Base-by-base conservation (phyloP, 2,329 filamentous ascomycete species). In the Fonsecaea nubica region DNA sequence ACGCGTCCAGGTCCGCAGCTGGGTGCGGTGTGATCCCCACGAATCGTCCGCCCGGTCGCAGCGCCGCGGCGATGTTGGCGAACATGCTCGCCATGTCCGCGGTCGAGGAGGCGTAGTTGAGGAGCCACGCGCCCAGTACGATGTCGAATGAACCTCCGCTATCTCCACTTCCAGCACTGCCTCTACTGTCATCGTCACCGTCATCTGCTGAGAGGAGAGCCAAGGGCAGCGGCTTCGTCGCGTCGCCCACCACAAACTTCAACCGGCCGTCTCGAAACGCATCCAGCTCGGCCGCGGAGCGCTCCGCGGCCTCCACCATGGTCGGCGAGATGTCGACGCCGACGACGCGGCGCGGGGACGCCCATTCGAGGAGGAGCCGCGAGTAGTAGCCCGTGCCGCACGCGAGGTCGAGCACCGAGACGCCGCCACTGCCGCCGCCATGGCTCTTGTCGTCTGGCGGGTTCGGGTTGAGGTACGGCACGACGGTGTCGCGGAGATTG, bases 341-440 rank as follows among this genome's bases (percentile, higher is more conserved):
- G 9, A 78, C 66, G 13, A 79, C 74, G 9, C 68, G 72, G 10
- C 69, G 72, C 10, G 62, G 65, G 1, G 77, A 77, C 33, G 76
- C 77, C 77, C 77, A 79, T 60, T 71, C 64, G 7, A 77, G 66
- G 40, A 78, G 71, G 36, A 71, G 71, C 48, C 74, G 73, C n/a
- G 76, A 76, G 64, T 77, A 80, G 65, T 74, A 77, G 10, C 77
- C 78, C 0, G 76, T 75, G 12, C 77, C 77, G 66, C 78, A 79
- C n/a, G 77, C 78, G 15, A 80, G 75, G 58, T 80, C 78, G 42
- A 80, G 76, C 10, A 79, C 72, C 18, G 18, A 48, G 32, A 38
- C 61, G 13, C 55, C 58, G 4, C 38, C 7, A 10, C 36, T 7
- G 48, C n/a, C 53, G 2, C 2, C 25, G 25, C 25, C 25, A 25